A percentile compares a stretch with the other conserved stretches of the same genome.
Conservation (phyloP, 257 asterid species). For the Fraxinus americana region DNA sequence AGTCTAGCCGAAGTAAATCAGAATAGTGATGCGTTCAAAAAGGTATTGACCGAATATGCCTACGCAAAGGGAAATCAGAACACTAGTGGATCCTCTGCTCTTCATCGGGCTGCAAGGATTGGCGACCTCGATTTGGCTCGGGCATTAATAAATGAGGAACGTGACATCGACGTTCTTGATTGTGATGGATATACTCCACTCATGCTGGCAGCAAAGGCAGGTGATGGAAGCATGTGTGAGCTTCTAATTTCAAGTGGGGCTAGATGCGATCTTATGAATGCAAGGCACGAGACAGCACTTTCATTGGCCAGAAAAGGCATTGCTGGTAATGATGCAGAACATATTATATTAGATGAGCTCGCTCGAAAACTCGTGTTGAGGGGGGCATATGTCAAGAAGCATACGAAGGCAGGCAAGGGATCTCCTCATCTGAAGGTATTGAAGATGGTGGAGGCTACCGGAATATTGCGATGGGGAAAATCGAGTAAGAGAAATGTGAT, state of each 20-base stretch:
- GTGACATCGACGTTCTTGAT: constrained; percentile 43
- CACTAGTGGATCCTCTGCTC: constrained; percentile 26
- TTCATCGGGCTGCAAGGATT: constrained; percentile 48
- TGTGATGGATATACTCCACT: constrained; percentile 64
- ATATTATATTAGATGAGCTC: constrained; percentile 50
- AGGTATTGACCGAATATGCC: constrained; percentile 42
- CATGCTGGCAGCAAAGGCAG: constrained; percentile 64
- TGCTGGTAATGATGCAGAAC: constrained; percentile 36
- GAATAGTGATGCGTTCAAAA: constrained; percentile 52
- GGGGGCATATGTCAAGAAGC: constrained; percentile 62
- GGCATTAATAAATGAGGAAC: constrained; percentile 25
- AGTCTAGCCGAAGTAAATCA: constrained; percentile 52
- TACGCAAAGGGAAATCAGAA: constrained; percentile 21
- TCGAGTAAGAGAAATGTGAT: constrained; percentile 63
- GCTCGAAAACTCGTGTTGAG: constrained; percentile 53
- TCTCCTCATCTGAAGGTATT: constrained; percentile 54
- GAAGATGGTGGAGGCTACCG: constrained; percentile 54
- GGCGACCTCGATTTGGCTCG: constrained; percentile 39
- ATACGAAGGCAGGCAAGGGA: constrained; percentile 65
- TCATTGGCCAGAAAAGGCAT: constrained; percentile 41
- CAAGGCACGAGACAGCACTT: constrained; percentile 55
- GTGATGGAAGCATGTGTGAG: constrained; percentile 46
- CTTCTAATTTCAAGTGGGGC: constrained; percentile 55
- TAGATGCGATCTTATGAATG: constrained; percentile 39
- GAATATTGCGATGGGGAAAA: constrained; percentile 67